Conservation (phyloP, 257 asterid genomes). For the Solanum rostratum region DNA sequence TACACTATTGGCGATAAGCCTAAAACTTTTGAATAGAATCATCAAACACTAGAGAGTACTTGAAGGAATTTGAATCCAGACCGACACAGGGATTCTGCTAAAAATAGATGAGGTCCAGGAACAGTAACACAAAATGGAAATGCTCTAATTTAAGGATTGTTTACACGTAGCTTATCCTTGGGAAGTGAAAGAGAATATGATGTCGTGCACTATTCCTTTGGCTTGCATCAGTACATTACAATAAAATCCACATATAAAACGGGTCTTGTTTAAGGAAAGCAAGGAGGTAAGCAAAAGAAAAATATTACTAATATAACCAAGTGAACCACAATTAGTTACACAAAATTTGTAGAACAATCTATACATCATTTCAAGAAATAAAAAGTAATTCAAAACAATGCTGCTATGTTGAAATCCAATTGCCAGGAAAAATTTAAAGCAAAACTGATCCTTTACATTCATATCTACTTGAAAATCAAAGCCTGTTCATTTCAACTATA, state of each 20-base stretch:
- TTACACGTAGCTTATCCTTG: background rate
- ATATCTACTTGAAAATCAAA: background rate
- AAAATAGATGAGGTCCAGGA: background rate
- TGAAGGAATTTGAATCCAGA: background rate
- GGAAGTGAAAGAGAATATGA: background rate
- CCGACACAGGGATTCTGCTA: background rate
- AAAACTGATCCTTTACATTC: background rate
- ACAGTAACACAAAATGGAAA: background rate
- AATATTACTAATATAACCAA: background rate
- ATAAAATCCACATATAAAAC: background rate
- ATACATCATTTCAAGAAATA: background rate
- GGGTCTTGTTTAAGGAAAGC: background rate
- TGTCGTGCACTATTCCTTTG: background rate
- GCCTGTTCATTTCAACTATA: background rate
- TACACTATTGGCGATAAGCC: background rate
- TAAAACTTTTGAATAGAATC: background rate
- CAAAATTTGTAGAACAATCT: background rate
- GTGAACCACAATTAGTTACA: background rate
- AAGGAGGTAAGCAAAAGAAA: background rate
- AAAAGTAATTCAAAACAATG: background rate
- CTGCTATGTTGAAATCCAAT: background rate
- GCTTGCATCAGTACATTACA: background rate
- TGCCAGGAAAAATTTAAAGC: background rate
- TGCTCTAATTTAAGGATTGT: background rate
- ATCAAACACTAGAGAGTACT: background rate